A percentile compares a stretch with the other conserved stretches of the same genome.
Conservation (phyloP, 306 rosid genomes). For the Quercus bicolor region DNA sequence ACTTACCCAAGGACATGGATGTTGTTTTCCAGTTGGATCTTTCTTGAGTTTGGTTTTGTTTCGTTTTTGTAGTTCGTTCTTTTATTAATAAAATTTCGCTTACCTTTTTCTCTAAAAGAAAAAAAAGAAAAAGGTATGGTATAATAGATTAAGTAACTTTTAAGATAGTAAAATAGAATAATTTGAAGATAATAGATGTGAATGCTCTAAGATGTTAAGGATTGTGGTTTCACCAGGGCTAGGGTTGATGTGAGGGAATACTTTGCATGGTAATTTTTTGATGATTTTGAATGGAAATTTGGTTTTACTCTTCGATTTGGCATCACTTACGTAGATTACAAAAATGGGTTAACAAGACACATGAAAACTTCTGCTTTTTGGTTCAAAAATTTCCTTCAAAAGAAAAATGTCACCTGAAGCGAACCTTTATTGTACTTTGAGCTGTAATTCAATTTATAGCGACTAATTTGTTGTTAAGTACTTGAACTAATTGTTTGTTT, state of each 20-base stretch:
- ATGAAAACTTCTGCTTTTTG: slow-evolving; percentile 22
- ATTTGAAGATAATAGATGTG: too few species aligned
- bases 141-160: too few species aligned
- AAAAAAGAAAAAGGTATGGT: too few species aligned
- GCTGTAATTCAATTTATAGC: neutral
- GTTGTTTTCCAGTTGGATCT: too few species aligned
- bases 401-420: neutral
- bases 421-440: neutral
- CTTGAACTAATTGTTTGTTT: slow-evolving; percentile 20
- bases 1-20: too few species aligned
- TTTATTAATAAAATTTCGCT: too few species aligned
- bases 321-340: slow-evolving; percentile 21
- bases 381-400: slow-evolving; percentile 13
- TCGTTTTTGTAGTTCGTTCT: too few species aligned
- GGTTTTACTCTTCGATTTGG: slow-evolving; percentile 28
- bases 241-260: slow-evolving; percentile 24
- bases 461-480: too few species aligned
- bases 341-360: slow-evolving; percentile 7
- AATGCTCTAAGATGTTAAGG: too few species aligned
- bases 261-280: slow-evolving; percentile 17
- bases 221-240: neutral
- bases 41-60: too few species aligned
- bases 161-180: too few species aligned
- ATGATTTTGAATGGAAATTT: slow-evolving; percentile 24
- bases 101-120: too few species aligned